These are phyloP conservation scores for Lignosus rhinocerotis DNA, from an alignment of 1,284 basidiomycete genomes.

Conservation along the genomic window DNA sequence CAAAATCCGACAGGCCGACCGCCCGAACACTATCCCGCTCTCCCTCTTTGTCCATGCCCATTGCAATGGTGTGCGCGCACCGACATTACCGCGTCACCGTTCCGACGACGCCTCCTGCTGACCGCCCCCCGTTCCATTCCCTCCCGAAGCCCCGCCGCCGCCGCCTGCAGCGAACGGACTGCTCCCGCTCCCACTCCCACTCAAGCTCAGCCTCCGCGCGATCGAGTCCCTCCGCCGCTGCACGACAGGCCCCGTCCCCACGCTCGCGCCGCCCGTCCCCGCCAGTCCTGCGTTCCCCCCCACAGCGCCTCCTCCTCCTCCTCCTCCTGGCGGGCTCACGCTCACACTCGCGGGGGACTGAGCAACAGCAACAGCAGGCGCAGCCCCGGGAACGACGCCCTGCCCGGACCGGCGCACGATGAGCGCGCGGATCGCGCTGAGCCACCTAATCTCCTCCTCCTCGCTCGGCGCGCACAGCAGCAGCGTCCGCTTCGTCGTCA, in stretches of 20 bases:
- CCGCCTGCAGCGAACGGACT: conserved; percentile 13
- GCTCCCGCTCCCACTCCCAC: conserved; percentile 19
- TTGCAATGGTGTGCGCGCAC: not conserved
- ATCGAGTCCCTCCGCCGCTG: conserved; percentile 29
- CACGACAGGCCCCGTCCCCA: conserved; percentile 6
- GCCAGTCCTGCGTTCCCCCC: conserved; percentile 1
- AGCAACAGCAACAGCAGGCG: not conserved
- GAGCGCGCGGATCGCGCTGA: conserved; percentile 90
- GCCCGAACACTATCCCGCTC: too few species aligned
- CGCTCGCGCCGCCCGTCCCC: conserved; percentile 7
- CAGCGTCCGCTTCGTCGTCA: conserved; percentile 90
- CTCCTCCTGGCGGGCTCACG: conserved; percentile 7
- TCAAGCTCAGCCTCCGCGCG: conserved; percentile 32
- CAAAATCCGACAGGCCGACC: too few species aligned
- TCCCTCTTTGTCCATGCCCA: too few species aligned
- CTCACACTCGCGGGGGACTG: not conserved
- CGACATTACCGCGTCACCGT: conserved; percentile 31
- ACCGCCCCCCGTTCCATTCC: conserved; percentile 7
- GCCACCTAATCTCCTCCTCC: conserved; percentile 98
- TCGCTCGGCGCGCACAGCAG: conserved; percentile 93
- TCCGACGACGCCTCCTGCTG: conserved; percentile 28
- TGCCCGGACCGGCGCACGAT: conserved; percentile 69
- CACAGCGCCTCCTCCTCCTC: too few species aligned
- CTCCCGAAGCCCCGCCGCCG: not conserved
- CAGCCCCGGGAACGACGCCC: conserved; percentile 42